Evolutionary conservation across 2,329 filamentous ascomycete species (phyloP), one percentile per base, ranked within the genome.

Genomic region (Exophiala aquamarina): DNA sequence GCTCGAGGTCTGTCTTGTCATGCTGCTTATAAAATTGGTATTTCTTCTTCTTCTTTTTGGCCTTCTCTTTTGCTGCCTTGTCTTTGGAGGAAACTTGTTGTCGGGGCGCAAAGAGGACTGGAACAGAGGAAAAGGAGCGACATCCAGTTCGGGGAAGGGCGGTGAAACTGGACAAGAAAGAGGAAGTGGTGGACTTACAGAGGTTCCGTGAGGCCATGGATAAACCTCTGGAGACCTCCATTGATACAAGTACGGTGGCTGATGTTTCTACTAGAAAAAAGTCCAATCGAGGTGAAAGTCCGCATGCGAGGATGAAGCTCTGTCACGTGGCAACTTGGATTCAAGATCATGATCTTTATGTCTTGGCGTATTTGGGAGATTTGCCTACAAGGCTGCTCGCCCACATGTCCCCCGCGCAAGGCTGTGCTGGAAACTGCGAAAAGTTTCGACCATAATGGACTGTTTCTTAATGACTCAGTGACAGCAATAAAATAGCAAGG

Each of bases 21-120:
- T 77, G 76, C 49, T 77, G 74, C 55, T 82, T 78, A 65, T 83
- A 90, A 23, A 82, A 78, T 55, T 79, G 81, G 53, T 79, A 81
- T 9, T 79, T 75, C 70, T 88, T 89, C 63, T 81, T 78, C 42
- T 76, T 70, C 59, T 77, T 73, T 68, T 77, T 83, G 66, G 77
- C 79, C 69, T 80, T 80, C 54, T 70, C 67, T 69, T 79, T 82
- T 59, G 75, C 77, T 54, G 71, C 69, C 56, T 72, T 69, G 48
- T 64, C 60, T 60, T 57, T 71, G 62, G 28, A 57, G 52, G 41
- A 64, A 11, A 37, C 20, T 26, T 6, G 6, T 14, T 66, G 57
- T 26, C 54, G 65, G 52, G 65, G 65, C 37, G 64, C 60, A 51
- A 63, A 64, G 23, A 70, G 67, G 37, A 63, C 55, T 56, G 49